phyloP scores from a whole-genome alignment of 116 monocot genomes.

The Trichopus zeylanicus region DNA sequence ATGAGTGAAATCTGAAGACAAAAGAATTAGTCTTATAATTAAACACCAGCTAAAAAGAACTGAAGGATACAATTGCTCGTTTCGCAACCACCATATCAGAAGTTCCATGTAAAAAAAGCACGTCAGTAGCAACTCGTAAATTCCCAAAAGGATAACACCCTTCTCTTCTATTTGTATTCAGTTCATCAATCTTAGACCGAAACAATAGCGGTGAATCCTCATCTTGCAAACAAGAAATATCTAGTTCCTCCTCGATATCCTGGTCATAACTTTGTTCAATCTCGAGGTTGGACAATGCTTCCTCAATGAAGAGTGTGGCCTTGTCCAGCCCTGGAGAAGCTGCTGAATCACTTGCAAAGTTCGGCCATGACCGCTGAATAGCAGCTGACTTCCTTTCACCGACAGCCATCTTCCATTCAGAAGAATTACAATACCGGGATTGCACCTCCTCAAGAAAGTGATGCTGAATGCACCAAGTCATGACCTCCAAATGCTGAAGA shows the following conservation, averaged over 20 bases:
- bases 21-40: not conserved
- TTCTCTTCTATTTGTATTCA: constrained; percentile 10
- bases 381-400: constrained; percentile 60
- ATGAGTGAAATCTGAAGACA: not conserved
- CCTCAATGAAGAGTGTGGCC: constrained; percentile 69
- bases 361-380: constrained; percentile 48
- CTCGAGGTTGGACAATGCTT: constrained; percentile 74
- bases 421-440: constrained; percentile 27
- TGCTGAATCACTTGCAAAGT: constrained; percentile 13
- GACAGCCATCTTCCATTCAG: constrained; percentile 45
- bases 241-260: constrained; percentile 22
- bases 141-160: constrained; percentile 61
- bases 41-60: not conserved
- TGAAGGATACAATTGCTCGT: constrained; percentile 88
- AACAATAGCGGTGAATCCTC: constrained; percentile 18
- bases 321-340: constrained; percentile 15
- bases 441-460: constrained; percentile 49
- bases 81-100: constrained; percentile 90
- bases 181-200: constrained; percentile 23
- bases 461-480: constrained; percentile 76
- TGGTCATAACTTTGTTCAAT: constrained; percentile 30
- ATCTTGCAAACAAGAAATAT: constrained; percentile 46
- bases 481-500: constrained; percentile 75
- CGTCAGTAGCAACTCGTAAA: constrained; percentile 62
- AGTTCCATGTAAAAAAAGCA: constrained; percentile 73